Base-by-base conservation (phyloP, 2,329 filamentous ascomycete genomes). In the Rhinocladiella mackenziei region DNA sequence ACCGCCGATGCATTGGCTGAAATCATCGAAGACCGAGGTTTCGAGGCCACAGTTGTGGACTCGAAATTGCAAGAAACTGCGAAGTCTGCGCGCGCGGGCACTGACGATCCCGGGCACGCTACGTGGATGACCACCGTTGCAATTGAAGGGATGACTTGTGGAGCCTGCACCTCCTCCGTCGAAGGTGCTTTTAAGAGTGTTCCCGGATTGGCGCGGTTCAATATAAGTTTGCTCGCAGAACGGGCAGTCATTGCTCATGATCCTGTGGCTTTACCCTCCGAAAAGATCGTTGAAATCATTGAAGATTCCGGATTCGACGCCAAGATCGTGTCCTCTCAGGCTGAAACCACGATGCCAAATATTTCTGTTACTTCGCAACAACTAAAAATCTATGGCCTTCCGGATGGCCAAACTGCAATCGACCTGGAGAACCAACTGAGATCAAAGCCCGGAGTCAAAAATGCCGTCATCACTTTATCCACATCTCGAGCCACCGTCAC, bases 71-170 rank as follows among this genome's bases (percentile, higher is more conserved):
- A 62, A 51, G 56, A 61, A 11, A 40, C 59, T 35, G 51, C 56
- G 20, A 69, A 65, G 40, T 46, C 62, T 5, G 65, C 63, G 18
- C 53, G 59, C 2, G 45, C 46, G 3, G 53, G 23, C 33, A 43
- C 26, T 58, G 48, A 62, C 62, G 45, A 35, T 50, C 50, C 48
- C 53, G 53, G 57, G 53, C 37, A 59, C 61, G 50, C 64, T 55
- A 65, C 71, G 51, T 74, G 83, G 44, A 86, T 80, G 1, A 96
- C 89, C 0, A 97, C 89, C 0, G 76, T 98, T 13, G 81, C 86
- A 3, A 86, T 98, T 42, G 87, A 92, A 56, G 92, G 92, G 38
- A 98, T 98, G 92, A 98, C 92, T 1, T 97, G 92, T 62, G 91
- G 91, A 15, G 88, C 92, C 30, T 98, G 92, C 66, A 97, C 92